Evolutionary conservation across 441 rosid species (phyloP), one percentile per base, ranked within the genome.

Genomic region (Erysimum cheiri): DNA sequence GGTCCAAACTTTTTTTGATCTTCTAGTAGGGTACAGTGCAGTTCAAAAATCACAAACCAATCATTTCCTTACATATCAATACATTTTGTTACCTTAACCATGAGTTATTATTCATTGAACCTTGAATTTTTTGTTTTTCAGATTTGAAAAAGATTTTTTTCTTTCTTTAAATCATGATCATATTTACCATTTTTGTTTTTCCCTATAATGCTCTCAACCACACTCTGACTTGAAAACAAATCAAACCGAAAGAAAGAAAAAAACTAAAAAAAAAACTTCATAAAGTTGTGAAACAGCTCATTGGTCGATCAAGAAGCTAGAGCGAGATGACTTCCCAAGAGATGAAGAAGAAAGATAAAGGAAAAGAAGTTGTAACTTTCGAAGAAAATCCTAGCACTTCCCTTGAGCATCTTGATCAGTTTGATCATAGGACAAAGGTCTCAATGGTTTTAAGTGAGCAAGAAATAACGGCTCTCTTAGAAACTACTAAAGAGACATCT

Each of bases 321-420:
- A n/a, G n/a, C n/a, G n/a, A n/a, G n/a, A n/a, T n/a, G n/a, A n/a
- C n/a, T n/a, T 67, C 29, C 2, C n/a, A 64, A 57, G 77, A 65
- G 29, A 10, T 48, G 49, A 54, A 53, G 63, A 74, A 50, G 29
- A 60, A 61, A 61, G 78, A 74, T 44, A 74, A 67, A 60, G 72
- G 72, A 6, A 73, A 73, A 26, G 68, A 67, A 60, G 15, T 60
- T 10, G 55, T 41, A 3, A 65, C 46, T 14, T 37, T 11, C 2
- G 60, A 65, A 56, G 29, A 58, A 31, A 49, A 37, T 15, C 28
- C 3, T 36, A 36, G 10, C 40, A 4, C 40, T 56, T 48, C 17
- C 3, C 1, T 33, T 33, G 22, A 19, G 22, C 39, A 29, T 55
- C 29, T 29, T 6, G 32, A 67, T 17, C 60, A 52, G 11, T 66